These are phyloP conservation scores for Vigna nakashimae DNA, from an alignment of 306 rosid genomes.

Conservation along the genomic window DNA sequence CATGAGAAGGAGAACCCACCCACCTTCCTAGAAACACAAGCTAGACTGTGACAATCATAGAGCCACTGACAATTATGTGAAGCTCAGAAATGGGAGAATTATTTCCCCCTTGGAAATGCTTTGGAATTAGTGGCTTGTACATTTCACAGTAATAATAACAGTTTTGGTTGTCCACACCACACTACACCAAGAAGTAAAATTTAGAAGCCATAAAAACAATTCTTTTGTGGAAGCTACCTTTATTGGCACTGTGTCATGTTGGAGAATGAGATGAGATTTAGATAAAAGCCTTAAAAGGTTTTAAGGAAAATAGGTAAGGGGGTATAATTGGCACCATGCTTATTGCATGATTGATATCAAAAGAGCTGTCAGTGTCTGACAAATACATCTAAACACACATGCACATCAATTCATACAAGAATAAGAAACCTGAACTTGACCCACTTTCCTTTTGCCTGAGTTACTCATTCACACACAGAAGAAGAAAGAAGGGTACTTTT, in stretches of 20 bases:
- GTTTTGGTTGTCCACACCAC: slow-evolving; percentile 23
- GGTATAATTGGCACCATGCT: slow-evolving; percentile 52
- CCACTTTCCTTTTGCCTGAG: slow-evolving; percentile 42
- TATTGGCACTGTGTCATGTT: background rate
- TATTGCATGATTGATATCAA: slow-evolving; percentile 54
- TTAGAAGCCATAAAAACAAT: slow-evolving; percentile 27
- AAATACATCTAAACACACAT: slow-evolving; percentile 60
- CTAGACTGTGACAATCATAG: slow-evolving; percentile 24
- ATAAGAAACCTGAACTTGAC: slow-evolving; percentile 44
- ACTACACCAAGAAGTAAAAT: background rate
- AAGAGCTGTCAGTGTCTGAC: slow-evolving; percentile 77
- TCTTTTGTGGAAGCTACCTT: slow-evolving; percentile 19
- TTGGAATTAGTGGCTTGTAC: slow-evolving; percentile 4
- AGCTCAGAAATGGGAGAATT: slow-evolving; percentile 37
- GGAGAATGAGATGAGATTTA: slow-evolving; percentile 25
- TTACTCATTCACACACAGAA: slow-evolving; percentile 10
- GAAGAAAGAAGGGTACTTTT: background rate
- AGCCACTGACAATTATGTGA: slow-evolving; percentile 42
- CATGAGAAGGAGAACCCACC: slow-evolving; percentile 55
- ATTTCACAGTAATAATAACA: background rate
- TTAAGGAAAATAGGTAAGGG: slow-evolving; percentile 20
- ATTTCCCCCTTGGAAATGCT: slow-evolving; percentile 12
- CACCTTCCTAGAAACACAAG: slow-evolving; percentile 52
- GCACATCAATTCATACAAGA: slow-evolving; percentile 47
- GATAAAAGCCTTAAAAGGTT: slow-evolving; percentile 17